Conservation (phyloP, 495 filamentous ascomycete genomes). For the Penicillium cinerascens region DNA sequence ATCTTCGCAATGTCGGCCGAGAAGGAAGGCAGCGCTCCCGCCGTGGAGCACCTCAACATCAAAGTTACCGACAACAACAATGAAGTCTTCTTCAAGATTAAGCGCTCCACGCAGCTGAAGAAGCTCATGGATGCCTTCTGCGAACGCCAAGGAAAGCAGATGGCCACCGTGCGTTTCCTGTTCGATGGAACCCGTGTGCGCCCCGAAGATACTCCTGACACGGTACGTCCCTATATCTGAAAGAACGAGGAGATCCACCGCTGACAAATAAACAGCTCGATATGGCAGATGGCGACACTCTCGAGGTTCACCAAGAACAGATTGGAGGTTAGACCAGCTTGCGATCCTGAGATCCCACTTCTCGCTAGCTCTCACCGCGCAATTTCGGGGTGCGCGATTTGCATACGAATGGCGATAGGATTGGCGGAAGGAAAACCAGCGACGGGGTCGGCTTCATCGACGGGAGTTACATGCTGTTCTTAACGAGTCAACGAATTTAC, state of each 20-base stretch:
- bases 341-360: not conserved
- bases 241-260: not conserved
- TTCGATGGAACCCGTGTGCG: constrained; percentile 93
- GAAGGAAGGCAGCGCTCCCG: constrained; percentile 50
- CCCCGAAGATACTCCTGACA: constrained; percentile 84
- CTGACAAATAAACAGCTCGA: constrained; percentile 62
- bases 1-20: constrained; percentile 20
- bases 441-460: not conserved
- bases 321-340: constrained; percentile 64
- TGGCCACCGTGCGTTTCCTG: constrained; percentile 83
- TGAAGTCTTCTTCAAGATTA: constrained; percentile 99
- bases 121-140: constrained; percentile 99
- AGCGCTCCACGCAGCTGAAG: constrained; percentile 90
- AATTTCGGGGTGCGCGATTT: not conserved
- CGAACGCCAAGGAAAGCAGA: constrained; percentile 87
- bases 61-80: constrained; percentile 99
- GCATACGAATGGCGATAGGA: not conserved
- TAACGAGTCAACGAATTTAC: constrained; percentile 23
- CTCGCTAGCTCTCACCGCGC: not conserved
- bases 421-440: not conserved
- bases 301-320: constrained; percentile 98
- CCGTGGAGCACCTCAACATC: constrained; percentile 91
- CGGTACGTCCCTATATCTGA: constrained; percentile 56
- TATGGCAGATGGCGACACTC: constrained; percentile 93
- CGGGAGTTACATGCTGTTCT: constrained; percentile 5